Conservation (phyloP, 2,329 filamentous ascomycete species). For the Paecilomyces dactylethromorphus region DNA sequence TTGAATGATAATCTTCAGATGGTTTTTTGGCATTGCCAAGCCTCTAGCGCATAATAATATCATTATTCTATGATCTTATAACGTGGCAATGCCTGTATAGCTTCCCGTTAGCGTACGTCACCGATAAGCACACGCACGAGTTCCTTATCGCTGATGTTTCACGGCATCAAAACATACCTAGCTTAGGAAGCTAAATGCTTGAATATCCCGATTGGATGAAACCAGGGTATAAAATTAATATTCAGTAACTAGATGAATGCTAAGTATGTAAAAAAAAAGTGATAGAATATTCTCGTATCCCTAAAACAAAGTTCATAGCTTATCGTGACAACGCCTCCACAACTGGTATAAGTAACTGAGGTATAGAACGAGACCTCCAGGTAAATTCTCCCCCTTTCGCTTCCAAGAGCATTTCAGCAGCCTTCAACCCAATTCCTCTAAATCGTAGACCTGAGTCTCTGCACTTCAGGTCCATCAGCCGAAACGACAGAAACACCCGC, state of each 20-base stretch:
- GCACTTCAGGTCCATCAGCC: conserved; percentile 51
- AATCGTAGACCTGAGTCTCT: conserved; percentile 31
- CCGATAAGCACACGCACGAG: background rate
- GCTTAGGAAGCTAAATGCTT: background rate
- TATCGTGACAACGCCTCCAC: background rate
- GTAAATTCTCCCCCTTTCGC: too few species aligned
- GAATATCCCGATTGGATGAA: background rate
- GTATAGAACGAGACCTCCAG: too few species aligned
- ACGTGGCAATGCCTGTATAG: background rate
- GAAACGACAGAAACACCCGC: conserved; percentile 59
- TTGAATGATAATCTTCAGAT: too few species aligned
- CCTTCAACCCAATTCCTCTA: background rate
- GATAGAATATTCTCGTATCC: background rate
- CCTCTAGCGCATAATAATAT: too few species aligned
- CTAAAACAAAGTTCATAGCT: background rate
- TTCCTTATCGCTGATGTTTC: background rate
- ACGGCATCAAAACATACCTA: background rate
- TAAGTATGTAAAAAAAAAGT: background rate
- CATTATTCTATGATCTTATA: too few species aligned
- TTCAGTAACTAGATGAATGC: background rate
- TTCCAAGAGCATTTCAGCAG: too few species aligned
- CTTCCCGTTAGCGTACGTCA: background rate
- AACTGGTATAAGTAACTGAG: too few species aligned
- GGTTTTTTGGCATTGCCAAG: too few species aligned
- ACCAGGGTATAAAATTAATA: background rate